These are phyloP conservation scores for Acacia melanoxylon DNA, from an alignment of 306 rosid species.

Conservation along the genomic window DNA sequence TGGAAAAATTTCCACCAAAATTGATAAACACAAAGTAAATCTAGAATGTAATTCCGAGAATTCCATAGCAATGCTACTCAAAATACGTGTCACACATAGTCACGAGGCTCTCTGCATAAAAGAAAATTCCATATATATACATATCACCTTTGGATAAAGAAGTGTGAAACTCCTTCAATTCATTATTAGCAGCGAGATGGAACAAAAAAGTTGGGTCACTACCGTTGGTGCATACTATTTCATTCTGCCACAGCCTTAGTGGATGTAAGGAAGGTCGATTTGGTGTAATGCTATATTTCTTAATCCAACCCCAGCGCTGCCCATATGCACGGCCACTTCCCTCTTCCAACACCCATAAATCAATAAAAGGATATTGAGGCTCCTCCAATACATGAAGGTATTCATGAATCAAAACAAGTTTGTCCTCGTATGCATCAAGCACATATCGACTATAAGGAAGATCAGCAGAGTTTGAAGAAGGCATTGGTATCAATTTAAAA, in stretches of 20 bases:
- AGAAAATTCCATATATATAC: background rate
- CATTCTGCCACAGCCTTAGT: background rate
- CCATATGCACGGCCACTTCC: background rate
- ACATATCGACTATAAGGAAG: too few relatives aligned
- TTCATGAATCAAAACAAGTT: background rate
- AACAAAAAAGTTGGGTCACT: fast-evolving
- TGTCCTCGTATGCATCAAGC: background rate
- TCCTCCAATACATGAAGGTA: background rate
- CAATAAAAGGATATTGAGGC: background rate
- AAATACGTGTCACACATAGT: background rate
- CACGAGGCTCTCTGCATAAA: background rate
- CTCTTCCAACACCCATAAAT: background rate
- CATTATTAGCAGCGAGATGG: background rate
- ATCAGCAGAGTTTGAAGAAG: background rate
- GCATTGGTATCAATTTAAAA: background rate
- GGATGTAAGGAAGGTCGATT: background rate
- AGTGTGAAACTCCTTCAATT: background rate
- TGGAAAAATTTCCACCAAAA: too few relatives aligned
- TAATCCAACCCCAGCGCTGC: background rate
- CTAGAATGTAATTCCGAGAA: too few relatives aligned
- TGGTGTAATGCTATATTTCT: background rate
- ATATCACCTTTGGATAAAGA: too few relatives aligned
- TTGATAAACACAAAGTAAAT: too few relatives aligned
- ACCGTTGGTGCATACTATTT: background rate
- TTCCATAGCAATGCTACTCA: too few relatives aligned